Base-by-base conservation (phyloP, 176 grass and related monocot genomes). In the Elaeis guineensis region DNA sequence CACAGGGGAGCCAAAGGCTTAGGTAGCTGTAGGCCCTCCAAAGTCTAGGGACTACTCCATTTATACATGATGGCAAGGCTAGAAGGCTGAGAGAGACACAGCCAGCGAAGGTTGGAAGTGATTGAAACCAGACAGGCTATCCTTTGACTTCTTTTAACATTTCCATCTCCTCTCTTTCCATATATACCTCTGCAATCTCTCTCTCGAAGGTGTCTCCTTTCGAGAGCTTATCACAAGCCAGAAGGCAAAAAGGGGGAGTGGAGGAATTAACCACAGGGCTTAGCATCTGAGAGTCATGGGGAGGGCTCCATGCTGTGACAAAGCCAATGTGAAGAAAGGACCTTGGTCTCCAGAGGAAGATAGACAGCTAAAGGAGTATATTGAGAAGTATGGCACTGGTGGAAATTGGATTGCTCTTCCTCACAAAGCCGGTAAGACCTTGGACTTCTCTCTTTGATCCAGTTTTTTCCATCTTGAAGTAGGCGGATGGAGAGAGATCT, bases 391-490 rank as follows among this genome's bases (percentile, higher is more conserved):
- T 49, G 91, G 91, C 39, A 90, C 87, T 23, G 91, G 83, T 52
- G 91, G 91, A 15, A 96, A 96, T 77, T 96, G 91, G 91, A 96
- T 96, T 53, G 75, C 87, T 26, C 86, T 96, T 29, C 91, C 91
- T 63, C 91, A 96, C 21, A 96, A 87, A 82, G 86, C 91, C 69
- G 91, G 91, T 86, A 69, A 44, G 35, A 14, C 35, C 35, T 44
- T 3, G 9, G 9, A 12, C 35, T 44, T 44, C 9, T 14, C 35
- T 44, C 35, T 44, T 44, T 44, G 35, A 44, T 44, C 11, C 35
- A 44, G 35, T 44, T 44, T 44, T 12, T 44, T 14, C 35, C 35
- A 44, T 44, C 11, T 12, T 44, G 12, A 44, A 14, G 35, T 44
- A 44, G 8, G 7, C 14, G 9, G 35, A 23, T 23, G 1, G 28